A percentile compares a stretch with the other conserved stretches of the same genome.
Evolutionary conservation across 495 filamentous ascomycete genomes (phyloP).

Genomic region (Cercophora newfieldiana): DNA sequence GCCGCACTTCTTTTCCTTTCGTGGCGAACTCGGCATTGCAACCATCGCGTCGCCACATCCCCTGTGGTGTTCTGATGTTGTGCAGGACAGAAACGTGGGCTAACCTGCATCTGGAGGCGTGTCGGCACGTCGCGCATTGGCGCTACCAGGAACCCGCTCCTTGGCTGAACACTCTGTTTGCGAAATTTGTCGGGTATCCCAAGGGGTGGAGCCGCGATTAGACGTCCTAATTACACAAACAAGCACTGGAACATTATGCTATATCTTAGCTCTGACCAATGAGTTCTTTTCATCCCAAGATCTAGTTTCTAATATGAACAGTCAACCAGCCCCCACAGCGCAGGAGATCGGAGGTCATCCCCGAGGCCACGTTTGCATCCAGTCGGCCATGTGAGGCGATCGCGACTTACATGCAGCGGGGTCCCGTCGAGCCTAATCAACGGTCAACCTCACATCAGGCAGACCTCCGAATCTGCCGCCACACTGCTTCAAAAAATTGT

Average conservation of each 20-base stretch:
- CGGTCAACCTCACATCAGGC: too few relatives aligned
- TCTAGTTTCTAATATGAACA: background rate
- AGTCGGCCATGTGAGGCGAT: background rate
- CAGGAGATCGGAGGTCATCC: background rate
- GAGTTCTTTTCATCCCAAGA: background rate
- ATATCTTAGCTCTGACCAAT: background rate
- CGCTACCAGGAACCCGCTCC: too few relatives aligned
- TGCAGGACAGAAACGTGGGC: background rate
- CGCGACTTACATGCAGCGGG: too few relatives aligned
- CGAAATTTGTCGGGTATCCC: too few relatives aligned
- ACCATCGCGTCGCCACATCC: background rate
- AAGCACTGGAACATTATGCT: background rate
- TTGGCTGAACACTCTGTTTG: too few relatives aligned
- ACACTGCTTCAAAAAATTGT: too few relatives aligned
- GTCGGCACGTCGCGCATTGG: background rate
- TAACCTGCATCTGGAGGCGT: background rate
- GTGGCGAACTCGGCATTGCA: background rate
- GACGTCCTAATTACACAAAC: background rate
- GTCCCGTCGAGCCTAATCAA: too few relatives aligned
- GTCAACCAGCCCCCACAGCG: background rate
- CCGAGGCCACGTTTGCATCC: background rate
- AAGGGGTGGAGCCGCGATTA: background rate
- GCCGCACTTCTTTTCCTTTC: background rate
- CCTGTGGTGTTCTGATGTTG: background rate
- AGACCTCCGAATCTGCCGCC: too few relatives aligned